Conservation (phyloP, 2,329 filamentous ascomycete species). For the Colletotrichum siamense region DNA sequence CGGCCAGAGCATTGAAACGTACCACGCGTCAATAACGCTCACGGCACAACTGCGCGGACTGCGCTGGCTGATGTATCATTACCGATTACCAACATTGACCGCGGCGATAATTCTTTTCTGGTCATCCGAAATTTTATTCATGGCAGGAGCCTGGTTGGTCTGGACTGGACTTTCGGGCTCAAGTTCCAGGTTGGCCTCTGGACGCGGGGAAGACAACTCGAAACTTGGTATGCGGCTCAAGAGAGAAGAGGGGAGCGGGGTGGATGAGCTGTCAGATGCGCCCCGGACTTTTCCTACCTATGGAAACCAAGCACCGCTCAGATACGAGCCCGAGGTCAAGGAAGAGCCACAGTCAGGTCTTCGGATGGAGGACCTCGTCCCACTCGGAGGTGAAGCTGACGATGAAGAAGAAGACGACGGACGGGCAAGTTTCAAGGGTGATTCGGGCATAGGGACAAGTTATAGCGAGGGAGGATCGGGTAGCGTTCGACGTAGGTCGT, state of each 20-base stretch:
- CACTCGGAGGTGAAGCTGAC: conserved; percentile 47
- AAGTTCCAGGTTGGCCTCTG: conserved; percentile 23
- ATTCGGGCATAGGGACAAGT: conserved; percentile 62
- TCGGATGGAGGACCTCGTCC: conserved; percentile 37
- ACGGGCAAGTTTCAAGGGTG: conserved; percentile 34
- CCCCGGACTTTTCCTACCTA: conserved; percentile 50
- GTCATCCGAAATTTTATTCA: conserved; percentile 73
- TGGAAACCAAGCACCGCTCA: conserved; percentile 44
- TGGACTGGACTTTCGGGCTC: conserved; percentile 36
- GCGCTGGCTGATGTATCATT: conserved; percentile 86
- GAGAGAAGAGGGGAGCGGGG: conserved; percentile 32
- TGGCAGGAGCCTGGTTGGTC: conserved; percentile 68
- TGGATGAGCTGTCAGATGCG: conserved; percentile 42
- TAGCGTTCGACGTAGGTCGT: conserved; percentile 35
- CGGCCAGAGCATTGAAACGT: conserved; percentile 76
- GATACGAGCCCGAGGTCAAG: conserved; percentile 44
- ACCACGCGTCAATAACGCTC: conserved; percentile 71
- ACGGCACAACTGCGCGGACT: conserved; percentile 79
- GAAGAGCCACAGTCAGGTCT: conserved; percentile 27
- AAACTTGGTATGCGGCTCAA: conserved; percentile 20
- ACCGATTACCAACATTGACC: conserved; percentile 73
- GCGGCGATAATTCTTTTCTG: conserved; percentile 78
- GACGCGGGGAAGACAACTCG: conserved; percentile 11
- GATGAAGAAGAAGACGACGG: conserved; percentile 39
- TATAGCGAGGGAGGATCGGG: conserved; percentile 44